Conservation (phyloP, 768 basidiomycete species). For the Lactifluus hygrophoroides region DNA sequence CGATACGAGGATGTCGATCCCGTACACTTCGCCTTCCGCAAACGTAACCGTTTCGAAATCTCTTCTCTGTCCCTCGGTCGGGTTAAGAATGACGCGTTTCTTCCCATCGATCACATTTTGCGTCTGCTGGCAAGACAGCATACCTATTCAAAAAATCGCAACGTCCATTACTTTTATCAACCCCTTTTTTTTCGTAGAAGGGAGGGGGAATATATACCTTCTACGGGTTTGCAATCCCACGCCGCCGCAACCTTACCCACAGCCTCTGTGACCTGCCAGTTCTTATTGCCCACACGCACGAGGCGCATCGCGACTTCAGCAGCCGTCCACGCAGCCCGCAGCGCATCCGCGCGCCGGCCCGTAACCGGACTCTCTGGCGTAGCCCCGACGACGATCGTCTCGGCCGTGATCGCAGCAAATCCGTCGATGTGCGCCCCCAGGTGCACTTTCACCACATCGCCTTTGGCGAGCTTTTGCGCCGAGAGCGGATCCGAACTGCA, state of each 20-base stretch:
- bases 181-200: no score
- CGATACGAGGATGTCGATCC: conserved; percentile 85
- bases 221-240: conserved; percentile 88
- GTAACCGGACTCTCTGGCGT: conserved; percentile 65
- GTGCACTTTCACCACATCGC: conserved; percentile 93
- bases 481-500: conserved; percentile 68
- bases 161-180: no score
- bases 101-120: conserved; percentile 94
- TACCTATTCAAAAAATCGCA: conserved; percentile 64
- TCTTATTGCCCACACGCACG: conserved; percentile 88
- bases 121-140: conserved; percentile 93
- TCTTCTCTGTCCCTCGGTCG: conserved; percentile 71
- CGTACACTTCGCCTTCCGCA: conserved; percentile 91
- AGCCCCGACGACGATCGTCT: conserved; percentile 86
- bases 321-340: conserved; percentile 90
- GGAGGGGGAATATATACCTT: conserved; percentile 45
- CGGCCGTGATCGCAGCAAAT: conserved; percentile 87
- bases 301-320: conserved; percentile 88
- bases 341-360: conserved; percentile 80
- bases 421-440: conserved; percentile 98
- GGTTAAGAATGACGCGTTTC: conserved; percentile 91
- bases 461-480: conserved; percentile 59
- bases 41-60: conserved; percentile 83
- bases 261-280: conserved; percentile 89
- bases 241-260: conserved; percentile 62